Percentiles rank a stretch among this genome's conserved stretches.
Evolutionary conservation across 2,329 filamentous ascomycete species (phyloP).

Genomic region (Didymella pinodella): DNA sequence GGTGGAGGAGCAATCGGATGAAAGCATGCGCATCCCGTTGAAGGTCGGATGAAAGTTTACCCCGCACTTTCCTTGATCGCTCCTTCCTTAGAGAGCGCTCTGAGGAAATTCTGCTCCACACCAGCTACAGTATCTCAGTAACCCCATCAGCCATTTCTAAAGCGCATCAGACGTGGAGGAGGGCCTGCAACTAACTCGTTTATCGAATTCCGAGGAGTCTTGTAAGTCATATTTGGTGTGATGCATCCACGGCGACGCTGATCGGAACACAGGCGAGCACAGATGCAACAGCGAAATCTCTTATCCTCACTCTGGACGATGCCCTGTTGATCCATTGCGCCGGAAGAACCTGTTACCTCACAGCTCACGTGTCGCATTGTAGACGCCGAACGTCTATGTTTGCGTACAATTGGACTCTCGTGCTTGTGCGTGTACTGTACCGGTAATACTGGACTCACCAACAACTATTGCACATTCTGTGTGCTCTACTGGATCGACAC

Average conservation of each 20-base stretch:
- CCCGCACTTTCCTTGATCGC: constrained; percentile 10
- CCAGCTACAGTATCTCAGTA: constrained; percentile 12
- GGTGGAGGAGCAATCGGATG: constrained; percentile 7
- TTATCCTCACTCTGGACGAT: constrained; percentile 20
- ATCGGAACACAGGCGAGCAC: constrained; percentile 11
- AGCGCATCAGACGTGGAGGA: constrained; percentile 1
- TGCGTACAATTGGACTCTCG: constrained; percentile 10
- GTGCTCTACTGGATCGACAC: neutral
- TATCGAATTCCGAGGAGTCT: neutral
- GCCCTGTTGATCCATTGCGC: constrained; percentile 10
- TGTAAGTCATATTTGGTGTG: neutral
- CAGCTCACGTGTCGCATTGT: constrained; percentile 3
- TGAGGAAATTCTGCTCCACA: constrained; percentile 13
- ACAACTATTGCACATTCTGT: neutral
- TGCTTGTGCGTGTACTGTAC: constrained; percentile 5
- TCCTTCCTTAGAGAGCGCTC: constrained; percentile 4
- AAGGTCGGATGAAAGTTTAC: constrained; percentile 23
- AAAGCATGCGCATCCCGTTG: neutral
- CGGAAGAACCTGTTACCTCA: constrained; percentile 12
- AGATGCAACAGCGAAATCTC: constrained; percentile 26
- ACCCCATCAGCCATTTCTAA: constrained; percentile 8
- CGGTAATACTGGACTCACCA: neutral
- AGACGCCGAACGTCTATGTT: constrained; percentile 9
- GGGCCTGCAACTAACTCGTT: neutral
- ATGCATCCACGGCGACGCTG: constrained; percentile 2